Evolutionary conservation across 345 rosid genomes (phyloP).

Genomic region (Iberis pinnata): DNA sequence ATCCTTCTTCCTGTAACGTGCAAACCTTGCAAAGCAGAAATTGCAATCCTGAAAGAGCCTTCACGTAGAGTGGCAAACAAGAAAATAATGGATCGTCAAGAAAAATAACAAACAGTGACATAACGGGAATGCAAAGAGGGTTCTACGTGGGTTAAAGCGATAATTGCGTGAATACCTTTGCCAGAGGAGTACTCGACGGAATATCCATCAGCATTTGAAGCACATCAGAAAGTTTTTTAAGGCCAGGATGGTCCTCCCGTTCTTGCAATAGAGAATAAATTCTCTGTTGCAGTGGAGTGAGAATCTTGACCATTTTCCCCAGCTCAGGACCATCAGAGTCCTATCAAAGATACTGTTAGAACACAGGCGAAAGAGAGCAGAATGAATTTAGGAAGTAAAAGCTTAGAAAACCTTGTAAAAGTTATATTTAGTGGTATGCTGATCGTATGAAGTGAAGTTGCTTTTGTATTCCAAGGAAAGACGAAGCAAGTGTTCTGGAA

Average conservation of each 20-base stretch:
- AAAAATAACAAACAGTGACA: conserved; percentile 2
- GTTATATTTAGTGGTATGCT: conserved; percentile 45
- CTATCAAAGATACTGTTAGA: conserved; percentile 33
- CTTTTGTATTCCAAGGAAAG: conserved; percentile 57
- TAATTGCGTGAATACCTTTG: conserved; percentile 50
- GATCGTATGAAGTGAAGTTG: conserved; percentile 33
- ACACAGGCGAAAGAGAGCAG: conserved; percentile 12
- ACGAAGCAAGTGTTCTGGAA: conserved; percentile 75
- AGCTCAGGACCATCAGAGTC: conserved; percentile 63
- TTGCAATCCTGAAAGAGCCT: conserved; percentile 87
- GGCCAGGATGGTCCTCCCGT: conserved; percentile 81
- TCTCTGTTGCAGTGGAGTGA: conserved; percentile 39
- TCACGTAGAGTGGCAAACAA: conserved; percentile 25
- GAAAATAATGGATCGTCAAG: not conserved
- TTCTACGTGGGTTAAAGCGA: not conserved
- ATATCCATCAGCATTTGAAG: conserved; percentile 63
- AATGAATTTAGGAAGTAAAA: conserved; percentile 11
- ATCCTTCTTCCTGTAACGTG: conserved; percentile 56
- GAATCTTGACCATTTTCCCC: conserved; percentile 68
- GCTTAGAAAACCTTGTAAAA: conserved; percentile 71
- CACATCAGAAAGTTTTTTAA: conserved; percentile 61
- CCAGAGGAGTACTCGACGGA: conserved; percentile 68
- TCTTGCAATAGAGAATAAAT: conserved; percentile 46
- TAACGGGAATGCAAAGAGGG: not conserved
- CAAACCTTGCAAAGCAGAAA: conserved; percentile 52